phyloP scores from a whole-genome alignment of 148 eudicot genomes.

The Spergularia marina region DNA sequence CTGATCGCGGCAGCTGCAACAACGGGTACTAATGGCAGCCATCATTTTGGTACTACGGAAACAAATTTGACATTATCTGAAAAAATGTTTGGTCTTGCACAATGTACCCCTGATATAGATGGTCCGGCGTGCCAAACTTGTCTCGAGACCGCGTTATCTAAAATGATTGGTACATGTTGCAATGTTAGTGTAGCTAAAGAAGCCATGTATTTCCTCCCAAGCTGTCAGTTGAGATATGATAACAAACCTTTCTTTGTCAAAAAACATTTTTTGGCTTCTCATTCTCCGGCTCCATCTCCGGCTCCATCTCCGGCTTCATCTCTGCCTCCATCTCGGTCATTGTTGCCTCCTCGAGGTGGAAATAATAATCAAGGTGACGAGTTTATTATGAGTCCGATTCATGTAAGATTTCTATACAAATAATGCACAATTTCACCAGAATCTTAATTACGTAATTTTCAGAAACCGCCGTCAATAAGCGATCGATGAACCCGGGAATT shows the following conservation, averaged over 20 bases:
- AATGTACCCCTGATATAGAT: conserved; percentile 22
- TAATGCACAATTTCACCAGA: no score
- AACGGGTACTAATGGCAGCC: not conserved
- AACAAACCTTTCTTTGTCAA: no score
- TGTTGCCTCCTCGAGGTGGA: no score
- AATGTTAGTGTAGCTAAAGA: not conserved
- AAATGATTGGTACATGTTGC: not conserved
- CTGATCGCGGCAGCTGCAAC: not conserved
- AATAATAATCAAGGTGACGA: no score
- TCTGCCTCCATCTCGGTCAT: no score
- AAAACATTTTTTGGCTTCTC: no score
- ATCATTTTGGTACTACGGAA: conserved; percentile 7
- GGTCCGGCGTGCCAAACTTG: conserved; percentile 1
- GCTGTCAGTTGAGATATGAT: conserved; percentile 4
- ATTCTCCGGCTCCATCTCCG: no score
- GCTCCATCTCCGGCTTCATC: no score
- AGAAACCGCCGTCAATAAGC: not conserved
- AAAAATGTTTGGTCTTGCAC: conserved; percentile 19
- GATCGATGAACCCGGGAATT: no score
- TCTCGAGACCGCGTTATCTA: not conserved
- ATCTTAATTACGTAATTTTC: no score
- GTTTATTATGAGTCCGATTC: no score
- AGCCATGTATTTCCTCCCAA: not conserved
- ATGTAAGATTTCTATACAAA: no score
- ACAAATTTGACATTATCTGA: not conserved